These are phyloP conservation scores for Ilex aquifolium DNA, from an alignment of 257 asterid species.

Conservation along the genomic window DNA sequence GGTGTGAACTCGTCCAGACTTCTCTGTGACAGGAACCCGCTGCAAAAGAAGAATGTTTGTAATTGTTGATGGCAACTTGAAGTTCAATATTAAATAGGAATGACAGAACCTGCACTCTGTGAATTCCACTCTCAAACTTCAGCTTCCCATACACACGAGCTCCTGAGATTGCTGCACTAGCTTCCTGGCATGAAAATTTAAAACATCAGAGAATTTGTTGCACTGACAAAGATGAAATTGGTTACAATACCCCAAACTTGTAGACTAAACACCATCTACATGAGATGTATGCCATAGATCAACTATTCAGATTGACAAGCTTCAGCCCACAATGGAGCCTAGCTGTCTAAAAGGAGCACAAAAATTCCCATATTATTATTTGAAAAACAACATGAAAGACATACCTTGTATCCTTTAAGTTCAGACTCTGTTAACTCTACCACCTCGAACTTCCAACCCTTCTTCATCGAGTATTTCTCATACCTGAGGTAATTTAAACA, in stretches of 20 bases:
- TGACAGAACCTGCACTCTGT: slow-evolving; percentile 81
- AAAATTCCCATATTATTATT: background rate
- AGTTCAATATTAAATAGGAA: slow-evolving; percentile 7
- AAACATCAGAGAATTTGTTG: slow-evolving; percentile 9
- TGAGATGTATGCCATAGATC: too few species aligned
- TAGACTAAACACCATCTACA: background rate
- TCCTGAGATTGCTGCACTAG: slow-evolving; percentile 90
- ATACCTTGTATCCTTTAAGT: slow-evolving; percentile 86
- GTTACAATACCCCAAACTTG: slow-evolving; percentile 2
- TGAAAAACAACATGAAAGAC: background rate
- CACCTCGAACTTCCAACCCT: slow-evolving; percentile 90
- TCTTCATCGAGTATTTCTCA: slow-evolving; percentile 66
- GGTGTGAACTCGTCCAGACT: slow-evolving; percentile 92
- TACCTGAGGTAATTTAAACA: slow-evolving; percentile 46
- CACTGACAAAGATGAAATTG: slow-evolving; percentile 9
- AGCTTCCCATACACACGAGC: slow-evolving; percentile 84
- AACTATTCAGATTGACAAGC: background rate
- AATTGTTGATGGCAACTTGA: slow-evolving; percentile 14
- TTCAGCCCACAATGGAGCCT: background rate
- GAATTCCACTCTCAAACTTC: slow-evolving; percentile 97
- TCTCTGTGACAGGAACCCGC: slow-evolving; percentile 97
- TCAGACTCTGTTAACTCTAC: slow-evolving; percentile 73
- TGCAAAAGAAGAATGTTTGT: slow-evolving; percentile 29
- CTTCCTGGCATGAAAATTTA: slow-evolving; percentile 52
- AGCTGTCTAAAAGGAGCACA: background rate